These are phyloP conservation scores for Ogataea hybrid DNA, from an alignment of 1,139 yeast species.

Conservation along the genomic window DNA sequence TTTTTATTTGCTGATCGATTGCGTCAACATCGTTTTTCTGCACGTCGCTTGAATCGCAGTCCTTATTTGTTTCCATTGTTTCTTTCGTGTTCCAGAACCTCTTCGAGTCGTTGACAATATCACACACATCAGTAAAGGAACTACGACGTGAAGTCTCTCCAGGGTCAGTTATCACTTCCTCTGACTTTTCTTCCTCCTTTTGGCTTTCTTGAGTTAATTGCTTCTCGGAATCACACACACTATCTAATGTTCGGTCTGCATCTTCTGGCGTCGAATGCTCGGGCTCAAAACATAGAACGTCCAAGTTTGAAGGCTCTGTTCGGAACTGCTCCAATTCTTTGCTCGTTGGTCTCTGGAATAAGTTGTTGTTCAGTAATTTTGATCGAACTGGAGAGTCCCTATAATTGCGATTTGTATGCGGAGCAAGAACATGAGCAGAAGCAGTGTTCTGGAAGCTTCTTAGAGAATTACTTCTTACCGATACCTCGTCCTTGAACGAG, in stretches of 20 bases:
- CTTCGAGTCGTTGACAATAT: not conserved
- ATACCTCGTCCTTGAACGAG: conserved; percentile 17
- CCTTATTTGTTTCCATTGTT: not conserved
- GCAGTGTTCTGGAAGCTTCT: conserved; percentile 5
- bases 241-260: conserved; percentile 11
- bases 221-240: conserved; percentile 4
- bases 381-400: conserved; percentile 5
- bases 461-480: conserved; percentile 11
- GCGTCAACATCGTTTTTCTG: conserved; percentile 9
- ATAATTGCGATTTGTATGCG: conserved; percentile 3
- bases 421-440: conserved; percentile 4
- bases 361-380: conserved; percentile 6
- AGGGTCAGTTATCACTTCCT: not conserved
- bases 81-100: not conserved
- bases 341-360: conserved; percentile 8
- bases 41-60: not conserved
- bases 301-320: conserved; percentile 7
- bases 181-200: not conserved
- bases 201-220: not conserved
- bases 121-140: not conserved
- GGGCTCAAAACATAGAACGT: conserved; percentile 17
- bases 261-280: conserved; percentile 18
- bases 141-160: not conserved
- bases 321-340: not conserved
- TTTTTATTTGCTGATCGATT: conserved; percentile 12